A percentile compares a stretch with the other conserved stretches of the same genome.
Conservation (phyloP, 2,329 filamentous ascomycete genomes). For the Colletotrichum scovillei region DNA sequence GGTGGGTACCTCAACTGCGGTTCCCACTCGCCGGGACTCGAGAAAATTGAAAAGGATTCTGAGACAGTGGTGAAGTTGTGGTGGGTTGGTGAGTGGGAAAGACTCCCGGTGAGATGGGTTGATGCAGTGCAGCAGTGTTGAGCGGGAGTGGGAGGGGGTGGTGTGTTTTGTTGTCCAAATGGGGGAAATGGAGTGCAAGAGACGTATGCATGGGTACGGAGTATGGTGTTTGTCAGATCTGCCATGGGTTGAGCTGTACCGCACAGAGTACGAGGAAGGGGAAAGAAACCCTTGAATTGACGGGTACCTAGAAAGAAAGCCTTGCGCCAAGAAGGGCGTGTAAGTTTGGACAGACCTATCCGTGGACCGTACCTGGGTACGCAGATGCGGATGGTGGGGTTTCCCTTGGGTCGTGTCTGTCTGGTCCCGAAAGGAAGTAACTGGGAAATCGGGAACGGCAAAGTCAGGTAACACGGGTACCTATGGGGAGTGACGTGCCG, state of each 20-base stretch:
- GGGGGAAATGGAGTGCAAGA: not conserved
- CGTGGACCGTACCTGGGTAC: not conserved
- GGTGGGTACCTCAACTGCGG: not conserved
- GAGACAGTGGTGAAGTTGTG: not conserved
- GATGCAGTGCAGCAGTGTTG: not conserved
- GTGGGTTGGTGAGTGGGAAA: not conserved
- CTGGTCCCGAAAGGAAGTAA: not conserved
- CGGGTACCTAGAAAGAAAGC: slow-evolving; percentile 9
- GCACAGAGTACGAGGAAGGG: not conserved
- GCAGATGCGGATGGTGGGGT: not conserved
- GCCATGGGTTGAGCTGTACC: not conserved
- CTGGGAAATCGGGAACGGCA: not conserved
- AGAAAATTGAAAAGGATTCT: not conserved
- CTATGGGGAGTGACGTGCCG: not conserved
- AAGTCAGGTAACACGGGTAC: not conserved
- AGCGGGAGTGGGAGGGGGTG: not conserved
- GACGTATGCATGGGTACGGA: not conserved
- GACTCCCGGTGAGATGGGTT: not conserved
- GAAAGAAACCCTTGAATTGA: not conserved
- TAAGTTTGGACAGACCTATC: not conserved
- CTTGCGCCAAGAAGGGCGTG: not conserved
- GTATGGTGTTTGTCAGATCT: not conserved
- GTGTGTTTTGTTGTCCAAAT: not conserved
- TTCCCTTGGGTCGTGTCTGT: not conserved
- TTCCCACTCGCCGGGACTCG: not conserved